phyloP scores from a whole-genome alignment of 1,284 basidiomycete genomes.

The Irpex lacteus region DNA sequence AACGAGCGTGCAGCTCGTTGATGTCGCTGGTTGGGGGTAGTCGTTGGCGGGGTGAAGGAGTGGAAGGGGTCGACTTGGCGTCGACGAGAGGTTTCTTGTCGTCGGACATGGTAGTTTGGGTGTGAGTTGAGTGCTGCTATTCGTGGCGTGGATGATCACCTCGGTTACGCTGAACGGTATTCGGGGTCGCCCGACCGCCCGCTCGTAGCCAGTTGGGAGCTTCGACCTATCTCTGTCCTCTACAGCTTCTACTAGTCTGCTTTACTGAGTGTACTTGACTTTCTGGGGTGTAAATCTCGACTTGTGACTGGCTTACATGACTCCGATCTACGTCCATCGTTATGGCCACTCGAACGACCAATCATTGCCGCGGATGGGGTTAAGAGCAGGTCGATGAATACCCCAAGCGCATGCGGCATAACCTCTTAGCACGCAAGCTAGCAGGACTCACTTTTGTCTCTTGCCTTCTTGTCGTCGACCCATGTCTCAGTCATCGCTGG shows the following conservation, averaged over 20 bases:
- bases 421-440: background rate
- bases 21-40: slow-evolving; percentile 24
- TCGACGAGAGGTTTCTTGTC: slow-evolving; percentile 14
- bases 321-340: slow-evolving; percentile 10
- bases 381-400: background rate
- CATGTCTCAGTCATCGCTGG: slow-evolving; percentile 31
- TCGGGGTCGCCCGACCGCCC: slow-evolving; percentile 2
- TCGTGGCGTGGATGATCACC: background rate
- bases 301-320: background rate
- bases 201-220: no score
- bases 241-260: background rate
- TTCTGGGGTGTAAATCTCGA: background rate
- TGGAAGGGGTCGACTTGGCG: slow-evolving; percentile 2
- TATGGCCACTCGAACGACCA: background rate
- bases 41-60: slow-evolving; percentile 14
- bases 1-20: slow-evolving; percentile 22
- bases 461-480: background rate
- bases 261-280: background rate
- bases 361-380: background rate
- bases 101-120: slow-evolving; percentile 13
- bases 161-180: background rate
- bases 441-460: background rate
- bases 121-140: background rate
- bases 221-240: background rate
- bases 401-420: background rate